Evolutionary conservation across 2,329 filamentous ascomycete genomes (phyloP).

Genomic region (Scedosporium dehoogii): DNA sequence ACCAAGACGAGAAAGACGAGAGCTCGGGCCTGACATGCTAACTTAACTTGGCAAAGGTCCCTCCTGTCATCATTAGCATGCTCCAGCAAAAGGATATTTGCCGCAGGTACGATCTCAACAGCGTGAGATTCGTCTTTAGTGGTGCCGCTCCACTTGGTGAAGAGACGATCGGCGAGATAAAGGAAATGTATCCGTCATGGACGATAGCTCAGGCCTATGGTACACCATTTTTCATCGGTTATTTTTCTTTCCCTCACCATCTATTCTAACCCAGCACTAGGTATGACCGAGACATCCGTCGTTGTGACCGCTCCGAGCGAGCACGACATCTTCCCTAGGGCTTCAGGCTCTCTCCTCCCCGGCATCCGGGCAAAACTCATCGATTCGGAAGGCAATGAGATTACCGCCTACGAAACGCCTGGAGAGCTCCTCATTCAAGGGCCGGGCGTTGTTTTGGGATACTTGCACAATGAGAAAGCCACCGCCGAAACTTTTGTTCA

Average conservation of each 20-base stretch:
- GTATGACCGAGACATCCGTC: constrained; percentile 69
- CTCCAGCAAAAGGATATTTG: constrained; percentile 52
- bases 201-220: constrained; percentile 60
- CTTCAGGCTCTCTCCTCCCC: constrained; percentile 61
- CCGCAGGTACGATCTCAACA: constrained; percentile 61
- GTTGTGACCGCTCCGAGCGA: constrained; percentile 52
- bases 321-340: constrained; percentile 59
- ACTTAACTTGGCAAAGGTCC: constrained; percentile 46
- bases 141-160: constrained; percentile 70
- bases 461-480: constrained; percentile 70
- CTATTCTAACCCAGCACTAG: constrained; percentile 20
- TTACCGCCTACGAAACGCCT: constrained; percentile 51
- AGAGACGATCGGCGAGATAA: constrained; percentile 59
- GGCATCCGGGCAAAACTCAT: constrained; percentile 57
- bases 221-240: constrained; percentile 4
- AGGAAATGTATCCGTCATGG: constrained; percentile 51
- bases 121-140: constrained; percentile 55
- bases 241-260: background rate
- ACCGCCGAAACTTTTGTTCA: constrained; percentile 60
- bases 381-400: constrained; percentile 56
- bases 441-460: constrained; percentile 64
- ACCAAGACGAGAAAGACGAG: background rate
- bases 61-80: constrained; percentile 72
- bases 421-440: constrained; percentile 71
- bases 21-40: background rate